Conservation (phyloP, 2,329 filamentous ascomycete species). For the Tolypocladium tropicale region DNA sequence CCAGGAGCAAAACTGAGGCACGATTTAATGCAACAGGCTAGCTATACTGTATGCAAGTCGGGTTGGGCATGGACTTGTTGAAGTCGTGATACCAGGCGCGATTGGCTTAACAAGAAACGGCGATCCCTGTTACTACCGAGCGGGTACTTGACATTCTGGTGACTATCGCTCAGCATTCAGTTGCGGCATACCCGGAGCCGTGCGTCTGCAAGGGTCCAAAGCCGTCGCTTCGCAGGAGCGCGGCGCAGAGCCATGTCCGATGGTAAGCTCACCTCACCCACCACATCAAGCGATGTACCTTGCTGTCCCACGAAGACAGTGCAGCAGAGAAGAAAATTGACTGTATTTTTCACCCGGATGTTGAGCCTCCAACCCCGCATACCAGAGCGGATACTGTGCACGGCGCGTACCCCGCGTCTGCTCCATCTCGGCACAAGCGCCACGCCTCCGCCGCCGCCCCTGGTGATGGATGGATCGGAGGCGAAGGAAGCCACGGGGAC, state of each 20-base stretch:
- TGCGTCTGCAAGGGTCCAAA: too few species aligned
- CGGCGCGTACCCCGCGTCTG: background rate
- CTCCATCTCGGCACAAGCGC: background rate
- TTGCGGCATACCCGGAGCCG: too few species aligned
- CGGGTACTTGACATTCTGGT: too few species aligned
- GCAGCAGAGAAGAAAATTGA: background rate
- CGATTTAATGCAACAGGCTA: background rate
- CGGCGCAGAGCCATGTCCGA: background rate
- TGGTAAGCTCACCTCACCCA: background rate
- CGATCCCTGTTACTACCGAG: background rate
- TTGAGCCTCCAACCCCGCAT: background rate
- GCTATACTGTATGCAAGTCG: background rate
- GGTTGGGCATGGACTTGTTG: too few species aligned
- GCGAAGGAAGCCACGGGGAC: background rate
- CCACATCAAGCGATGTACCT: background rate
- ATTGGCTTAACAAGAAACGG: background rate
- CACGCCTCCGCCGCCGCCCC: background rate
- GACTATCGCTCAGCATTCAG: too few species aligned
- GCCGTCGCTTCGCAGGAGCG: background rate
- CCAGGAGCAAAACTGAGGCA: background rate
- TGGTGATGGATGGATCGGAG: background rate
- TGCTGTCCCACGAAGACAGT: background rate
- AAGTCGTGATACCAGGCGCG: background rate
- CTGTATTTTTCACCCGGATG: constrained; percentile 3
- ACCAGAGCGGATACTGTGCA: constrained; percentile 3